Percentiles rank a stretch among this genome's conserved stretches.
Conservation (phyloP, 345 rosid species). For the Eucalyptus marginata region DNA sequence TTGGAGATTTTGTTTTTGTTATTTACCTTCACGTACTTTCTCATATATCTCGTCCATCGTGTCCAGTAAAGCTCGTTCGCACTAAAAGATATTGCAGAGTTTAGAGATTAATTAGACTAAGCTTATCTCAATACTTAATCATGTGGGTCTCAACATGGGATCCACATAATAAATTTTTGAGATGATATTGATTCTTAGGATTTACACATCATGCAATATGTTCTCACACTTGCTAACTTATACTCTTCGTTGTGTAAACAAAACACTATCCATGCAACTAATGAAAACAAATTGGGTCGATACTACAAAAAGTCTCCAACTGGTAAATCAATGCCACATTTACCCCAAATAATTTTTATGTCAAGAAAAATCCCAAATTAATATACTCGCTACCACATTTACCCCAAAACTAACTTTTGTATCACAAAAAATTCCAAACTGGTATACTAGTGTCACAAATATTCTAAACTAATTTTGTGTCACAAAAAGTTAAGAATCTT, state of each 20-base stretch:
- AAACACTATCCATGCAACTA: not conserved
- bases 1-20: not conserved
- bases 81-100: not conserved
- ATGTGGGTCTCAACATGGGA: not conserved
- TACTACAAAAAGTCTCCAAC: not conserved
- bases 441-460: not conserved
- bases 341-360: not conserved
- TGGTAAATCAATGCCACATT: accelerated
- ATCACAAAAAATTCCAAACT: not conserved
- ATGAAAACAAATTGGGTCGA: not conserved
- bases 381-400: not conserved
- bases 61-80: not conserved
- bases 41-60: accelerated
- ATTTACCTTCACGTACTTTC: not conserved
- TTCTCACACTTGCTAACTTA: not conserved
- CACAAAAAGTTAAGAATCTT: not conserved
- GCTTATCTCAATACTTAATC: not conserved
- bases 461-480: not conserved
- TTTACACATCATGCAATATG: not conserved
- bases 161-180: not conserved
- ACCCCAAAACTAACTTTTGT: not conserved
- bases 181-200: not conserved
- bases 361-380: not conserved
- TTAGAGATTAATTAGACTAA: not conserved
- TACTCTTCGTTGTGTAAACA: not conserved